These are phyloP conservation scores for Cyclotella sp. DNA, from an alignment of 108 stramenopile species.

Conservation along the genomic window DNA sequence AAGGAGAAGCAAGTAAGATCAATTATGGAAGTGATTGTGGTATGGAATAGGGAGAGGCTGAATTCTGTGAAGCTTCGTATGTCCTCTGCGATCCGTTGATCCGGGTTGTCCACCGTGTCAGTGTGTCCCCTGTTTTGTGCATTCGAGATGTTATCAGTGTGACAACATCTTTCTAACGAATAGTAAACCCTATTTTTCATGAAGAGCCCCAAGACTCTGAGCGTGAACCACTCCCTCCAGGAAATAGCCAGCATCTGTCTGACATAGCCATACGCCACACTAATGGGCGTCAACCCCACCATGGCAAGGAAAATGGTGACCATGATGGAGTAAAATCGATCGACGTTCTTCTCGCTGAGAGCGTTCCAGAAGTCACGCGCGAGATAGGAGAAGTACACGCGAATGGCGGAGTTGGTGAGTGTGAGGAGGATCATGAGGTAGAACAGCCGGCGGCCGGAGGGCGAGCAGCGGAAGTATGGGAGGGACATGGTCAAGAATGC, in stretches of 20 bases:
- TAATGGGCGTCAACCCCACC: slow-evolving; percentile 70
- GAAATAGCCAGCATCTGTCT: slow-evolving; percentile 58
- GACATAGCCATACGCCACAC: slow-evolving; percentile 75
- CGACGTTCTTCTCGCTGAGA: slow-evolving; percentile 64
- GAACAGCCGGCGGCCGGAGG: slow-evolving; percentile 50
- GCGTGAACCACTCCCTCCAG: slow-evolving; percentile 91
- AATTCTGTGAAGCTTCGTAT: slow-evolving; percentile 71
- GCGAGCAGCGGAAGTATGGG: slow-evolving; percentile 59
- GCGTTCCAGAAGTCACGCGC: slow-evolving; percentile 85
- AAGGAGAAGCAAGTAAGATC: slow-evolving; percentile 70
- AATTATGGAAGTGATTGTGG: slow-evolving; percentile 66
- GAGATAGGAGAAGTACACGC: slow-evolving; percentile 80
- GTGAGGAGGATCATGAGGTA: slow-evolving; percentile 61
- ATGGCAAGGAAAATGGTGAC: slow-evolving; percentile 58
- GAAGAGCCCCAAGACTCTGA: slow-evolving; percentile 58
- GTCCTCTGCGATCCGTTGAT: slow-evolving; percentile 82
- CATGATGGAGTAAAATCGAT: slow-evolving; percentile 65
- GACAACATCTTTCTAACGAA: slow-evolving; percentile 46
- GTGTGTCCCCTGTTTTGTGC: background rate
- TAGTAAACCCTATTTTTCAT: slow-evolving; percentile 69
- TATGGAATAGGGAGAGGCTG: slow-evolving; percentile 69
- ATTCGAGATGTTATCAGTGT: background rate
- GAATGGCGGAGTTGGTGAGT: slow-evolving; percentile 71
- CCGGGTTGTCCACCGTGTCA: slow-evolving; percentile 69
- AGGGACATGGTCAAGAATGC: slow-evolving; percentile 53